Conservation (phyloP, 2,329 filamentous ascomycete genomes). For the Aureobasidium lini region DNA sequence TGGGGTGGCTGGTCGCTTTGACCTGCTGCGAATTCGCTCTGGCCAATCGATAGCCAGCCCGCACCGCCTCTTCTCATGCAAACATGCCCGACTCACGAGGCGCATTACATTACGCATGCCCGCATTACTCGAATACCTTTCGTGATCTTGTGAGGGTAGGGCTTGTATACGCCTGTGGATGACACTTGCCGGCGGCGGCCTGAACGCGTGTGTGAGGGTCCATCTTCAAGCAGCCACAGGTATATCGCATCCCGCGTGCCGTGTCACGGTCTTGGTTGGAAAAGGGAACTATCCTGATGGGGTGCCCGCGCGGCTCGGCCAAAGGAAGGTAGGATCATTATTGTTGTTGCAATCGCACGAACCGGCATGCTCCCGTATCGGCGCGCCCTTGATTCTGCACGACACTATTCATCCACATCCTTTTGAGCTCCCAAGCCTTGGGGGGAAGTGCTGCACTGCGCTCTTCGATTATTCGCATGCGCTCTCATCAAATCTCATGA, state of each 20-base stretch:
- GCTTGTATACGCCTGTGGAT: neutral
- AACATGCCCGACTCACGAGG: conserved; percentile 13
- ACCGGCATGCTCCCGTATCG: conserved; percentile 11
- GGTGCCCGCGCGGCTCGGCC: neutral
- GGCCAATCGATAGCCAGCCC: conserved; percentile 2
- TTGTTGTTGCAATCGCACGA: conserved; percentile 10
- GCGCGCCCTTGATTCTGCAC: neutral
- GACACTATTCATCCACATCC: neutral
- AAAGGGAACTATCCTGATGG: neutral
- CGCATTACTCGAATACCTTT: conserved; percentile 3
- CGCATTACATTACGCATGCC: conserved; percentile 9
- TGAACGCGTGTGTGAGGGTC: neutral
- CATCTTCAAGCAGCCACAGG: conserved; percentile 5
- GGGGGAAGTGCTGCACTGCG: neutral
- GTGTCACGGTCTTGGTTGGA: neutral
- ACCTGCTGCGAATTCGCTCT: neutral
- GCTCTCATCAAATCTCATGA: neutral
- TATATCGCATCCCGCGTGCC: conserved; percentile 4
- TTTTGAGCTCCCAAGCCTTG: neutral
- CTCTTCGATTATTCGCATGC: neutral
- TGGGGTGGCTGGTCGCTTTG: conserved; percentile 11
- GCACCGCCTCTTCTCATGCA: conserved; percentile 12
- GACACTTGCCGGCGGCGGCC: neutral
- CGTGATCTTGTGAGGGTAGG: conserved; percentile 4
- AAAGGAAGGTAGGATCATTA: neutral